Percentiles rank a stretch among this genome's conserved stretches.
phyloP scores from a whole-genome alignment of 2,329 filamentous ascomycete species.

The Ciborinia camelliae region DNA sequence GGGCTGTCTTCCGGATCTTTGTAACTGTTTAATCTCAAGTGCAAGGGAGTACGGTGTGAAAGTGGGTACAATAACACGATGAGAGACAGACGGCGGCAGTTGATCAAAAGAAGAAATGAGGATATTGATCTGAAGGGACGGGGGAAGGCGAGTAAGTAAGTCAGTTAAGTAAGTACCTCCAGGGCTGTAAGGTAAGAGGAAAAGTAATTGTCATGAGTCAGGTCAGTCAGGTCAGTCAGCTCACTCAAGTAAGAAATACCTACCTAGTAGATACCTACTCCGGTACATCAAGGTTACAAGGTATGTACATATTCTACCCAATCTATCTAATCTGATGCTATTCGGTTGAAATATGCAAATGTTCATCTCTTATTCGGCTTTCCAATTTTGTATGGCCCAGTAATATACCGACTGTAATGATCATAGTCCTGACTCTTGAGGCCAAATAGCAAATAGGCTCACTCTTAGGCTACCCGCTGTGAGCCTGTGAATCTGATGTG shows the following conservation, averaged over 20 bases:
- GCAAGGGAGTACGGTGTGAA: slow-evolving; percentile 4
- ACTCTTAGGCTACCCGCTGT: background rate
- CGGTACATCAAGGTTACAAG: background rate
- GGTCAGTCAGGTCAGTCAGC: slow-evolving; percentile 9
- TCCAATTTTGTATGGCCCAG: background rate
- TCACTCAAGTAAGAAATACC: slow-evolving; percentile 4
- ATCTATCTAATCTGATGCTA: background rate
- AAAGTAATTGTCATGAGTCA: background rate
- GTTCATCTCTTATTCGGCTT: no score
- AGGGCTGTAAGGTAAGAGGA: no score
- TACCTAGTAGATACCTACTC: background rate
- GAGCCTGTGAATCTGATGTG: background rate
- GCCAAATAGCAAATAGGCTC: background rate
- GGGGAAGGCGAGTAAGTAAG: background rate
- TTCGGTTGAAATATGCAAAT: background rate
- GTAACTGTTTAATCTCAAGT: slow-evolving; percentile 4
- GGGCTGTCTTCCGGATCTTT: slow-evolving; percentile 9
- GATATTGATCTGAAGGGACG: background rate
- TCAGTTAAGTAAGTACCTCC: no score
- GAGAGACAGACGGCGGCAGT: background rate
- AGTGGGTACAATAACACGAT: slow-evolving; percentile 12
- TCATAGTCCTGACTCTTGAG: background rate
- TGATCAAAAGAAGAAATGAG: background rate
- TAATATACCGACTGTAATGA: no score
- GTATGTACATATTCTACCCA: background rate